Percentiles rank a stretch among this genome's conserved stretches.
These are phyloP conservation scores for Candida wancherniae DNA, from an alignment of 805 yeast species.

Conservation along the genomic window DNA sequence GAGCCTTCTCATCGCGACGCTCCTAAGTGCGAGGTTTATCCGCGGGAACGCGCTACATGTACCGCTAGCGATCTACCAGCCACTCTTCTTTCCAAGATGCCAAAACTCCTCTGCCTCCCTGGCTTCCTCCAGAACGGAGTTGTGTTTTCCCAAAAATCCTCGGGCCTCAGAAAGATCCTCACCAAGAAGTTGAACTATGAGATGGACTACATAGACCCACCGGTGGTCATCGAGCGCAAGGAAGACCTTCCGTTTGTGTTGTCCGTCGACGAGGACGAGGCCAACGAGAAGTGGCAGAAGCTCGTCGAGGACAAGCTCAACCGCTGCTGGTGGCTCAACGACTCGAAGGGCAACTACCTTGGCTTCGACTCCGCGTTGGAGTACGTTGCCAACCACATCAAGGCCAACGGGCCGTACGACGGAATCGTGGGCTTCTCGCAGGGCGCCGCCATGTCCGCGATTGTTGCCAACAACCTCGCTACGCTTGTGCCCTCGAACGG, in stretches of 20 bases:
- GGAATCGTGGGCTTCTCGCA: conserved; percentile 42
- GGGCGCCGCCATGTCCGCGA: conserved; percentile 38
- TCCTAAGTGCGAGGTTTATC: too few species aligned
- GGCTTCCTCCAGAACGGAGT: conserved; percentile 37
- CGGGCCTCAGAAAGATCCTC: conserved; percentile 27
- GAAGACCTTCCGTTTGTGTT: conserved; percentile 28
- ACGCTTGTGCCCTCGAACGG: conserved; percentile 22
- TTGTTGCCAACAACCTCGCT: conserved; percentile 22
- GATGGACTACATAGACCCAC: conserved; percentile 34
- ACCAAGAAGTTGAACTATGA: conserved; percentile 23
- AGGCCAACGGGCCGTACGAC: conserved; percentile 36
- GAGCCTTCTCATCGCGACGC: background rate
- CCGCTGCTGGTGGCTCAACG: conserved; percentile 36
- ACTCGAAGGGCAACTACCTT: conserved; percentile 16
- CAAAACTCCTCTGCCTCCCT: conserved; percentile 28
- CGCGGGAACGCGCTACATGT: too few species aligned
- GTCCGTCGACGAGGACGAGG: conserved; percentile 24
- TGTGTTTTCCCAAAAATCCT: conserved; percentile 29
- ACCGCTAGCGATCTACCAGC: too few species aligned
- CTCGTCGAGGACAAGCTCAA: conserved; percentile 26
- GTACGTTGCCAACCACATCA: conserved; percentile 24
- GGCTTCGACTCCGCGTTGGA: conserved; percentile 28
- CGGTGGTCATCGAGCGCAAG: conserved; percentile 19
- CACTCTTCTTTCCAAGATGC: conserved; percentile 6
- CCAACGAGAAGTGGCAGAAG: conserved; percentile 25